Conservation (phyloP, 495 filamentous ascomycete genomes). For the Penicillium turbatum region DNA sequence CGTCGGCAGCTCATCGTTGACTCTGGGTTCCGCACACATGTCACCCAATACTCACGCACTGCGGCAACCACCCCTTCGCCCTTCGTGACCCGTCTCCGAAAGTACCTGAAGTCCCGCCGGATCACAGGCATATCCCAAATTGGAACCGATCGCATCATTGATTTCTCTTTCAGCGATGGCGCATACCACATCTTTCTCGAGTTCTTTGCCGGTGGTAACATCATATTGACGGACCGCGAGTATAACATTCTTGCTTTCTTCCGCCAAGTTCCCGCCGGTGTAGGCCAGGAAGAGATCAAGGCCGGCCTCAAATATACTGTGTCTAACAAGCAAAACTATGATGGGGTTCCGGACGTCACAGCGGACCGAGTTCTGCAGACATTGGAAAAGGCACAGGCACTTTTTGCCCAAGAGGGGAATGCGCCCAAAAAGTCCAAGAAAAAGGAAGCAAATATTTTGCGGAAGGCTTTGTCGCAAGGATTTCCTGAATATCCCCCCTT, state of each 20-base stretch:
- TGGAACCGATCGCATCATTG: conserved; percentile 89
- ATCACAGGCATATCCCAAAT: conserved; percentile 79
- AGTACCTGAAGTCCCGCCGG: conserved; percentile 79
- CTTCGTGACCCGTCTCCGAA: conserved; percentile 80
- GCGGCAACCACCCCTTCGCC: conserved; percentile 76
- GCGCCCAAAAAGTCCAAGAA: conserved; percentile 70
- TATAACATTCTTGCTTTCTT: conserved; percentile 73
- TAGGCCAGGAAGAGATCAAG: conserved; percentile 68
- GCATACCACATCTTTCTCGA: conserved; percentile 83
- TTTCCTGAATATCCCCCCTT: conserved; percentile 85
- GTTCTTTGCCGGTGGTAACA: conserved; percentile 95
- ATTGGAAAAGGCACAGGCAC: conserved; percentile 60
- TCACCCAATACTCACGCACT: conserved; percentile 81
- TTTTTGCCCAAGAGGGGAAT: conserved; percentile 44
- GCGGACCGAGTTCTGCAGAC: conserved; percentile 64
- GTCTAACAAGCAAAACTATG: conserved; percentile 75
- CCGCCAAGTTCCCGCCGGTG: conserved; percentile 68
- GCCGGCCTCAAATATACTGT: conserved; percentile 75
- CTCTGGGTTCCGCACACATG: conserved; percentile 91
- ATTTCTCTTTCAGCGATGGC: conserved; percentile 89
- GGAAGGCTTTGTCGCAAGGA: conserved; percentile 72
- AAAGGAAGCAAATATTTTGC: conserved; percentile 71
- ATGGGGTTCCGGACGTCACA: conserved; percentile 68
- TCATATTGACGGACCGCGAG: conserved; percentile 82
- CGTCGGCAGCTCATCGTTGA: conserved; percentile 88